Conservation (phyloP, 164 flowering plant genomes). For the Vitis vinifera region DNA sequence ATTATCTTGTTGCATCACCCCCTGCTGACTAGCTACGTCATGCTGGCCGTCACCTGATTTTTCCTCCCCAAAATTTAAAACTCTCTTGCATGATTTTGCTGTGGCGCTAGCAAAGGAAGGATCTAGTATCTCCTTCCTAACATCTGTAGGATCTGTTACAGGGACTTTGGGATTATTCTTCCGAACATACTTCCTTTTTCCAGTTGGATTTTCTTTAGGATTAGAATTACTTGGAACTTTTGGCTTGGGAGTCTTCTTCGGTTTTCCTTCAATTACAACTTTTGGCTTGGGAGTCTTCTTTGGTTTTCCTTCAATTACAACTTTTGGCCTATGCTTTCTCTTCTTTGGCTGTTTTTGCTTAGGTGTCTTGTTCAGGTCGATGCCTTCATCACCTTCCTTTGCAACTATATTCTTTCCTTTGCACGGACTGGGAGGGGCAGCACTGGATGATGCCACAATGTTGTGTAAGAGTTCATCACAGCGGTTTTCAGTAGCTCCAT, state of each 20-base stretch:
- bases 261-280: conserved; percentile 60
- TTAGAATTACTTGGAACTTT: conserved; percentile 18
- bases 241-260: conserved; percentile 46
- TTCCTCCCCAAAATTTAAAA: conserved; percentile 49
- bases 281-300: conserved; percentile 55
- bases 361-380: conserved; percentile 58
- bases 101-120: conserved; percentile 5
- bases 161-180: conserved; percentile 30
- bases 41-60: conserved; percentile 15
- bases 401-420: conserved; percentile 17
- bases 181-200: conserved; percentile 60
- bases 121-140: conserved; percentile 12
- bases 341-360: conserved; percentile 44
- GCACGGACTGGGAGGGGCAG: conserved; percentile 14
- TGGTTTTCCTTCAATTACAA: conserved; percentile 57
- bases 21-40: conserved; percentile 11
- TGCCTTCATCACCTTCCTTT: conserved; percentile 18
- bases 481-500: conserved; percentile 14
- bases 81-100: conserved; percentile 45
- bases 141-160: conserved; percentile 17
- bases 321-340: conserved; percentile 69
- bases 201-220: conserved; percentile 26
- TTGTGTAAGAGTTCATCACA: conserved; percentile 24
- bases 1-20: conserved; percentile 6
- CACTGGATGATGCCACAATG: conserved; percentile 28